Percentiles rank a stretch among this genome's conserved stretches.
Evolutionary conservation across 2,329 filamentous ascomycete genomes (phyloP).

Genomic region (Penicillium expansum): DNA sequence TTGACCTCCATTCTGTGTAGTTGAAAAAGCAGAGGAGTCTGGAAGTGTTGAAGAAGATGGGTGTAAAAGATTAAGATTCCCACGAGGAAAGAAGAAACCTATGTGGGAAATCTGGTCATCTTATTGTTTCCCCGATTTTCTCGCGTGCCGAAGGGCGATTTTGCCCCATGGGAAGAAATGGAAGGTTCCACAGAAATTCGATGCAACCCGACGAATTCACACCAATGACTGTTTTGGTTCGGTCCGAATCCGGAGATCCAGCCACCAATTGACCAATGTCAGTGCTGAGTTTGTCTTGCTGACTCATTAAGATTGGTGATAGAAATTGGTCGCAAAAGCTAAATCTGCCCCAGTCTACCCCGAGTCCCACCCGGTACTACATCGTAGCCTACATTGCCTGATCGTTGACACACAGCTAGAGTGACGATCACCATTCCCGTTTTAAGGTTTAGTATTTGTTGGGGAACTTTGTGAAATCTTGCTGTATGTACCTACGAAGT

Average conservation of each 20-base stretch:
- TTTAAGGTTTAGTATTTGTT: neutral
- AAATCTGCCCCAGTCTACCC: neutral
- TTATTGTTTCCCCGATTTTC: constrained; percentile 1
- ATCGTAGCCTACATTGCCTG: neutral
- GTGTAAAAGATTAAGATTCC: neutral
- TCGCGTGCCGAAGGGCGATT: neutral
- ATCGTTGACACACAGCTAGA: neutral
- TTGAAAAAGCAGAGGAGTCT: constrained; percentile 1
- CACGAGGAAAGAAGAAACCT: neutral
- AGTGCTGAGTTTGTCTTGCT: neutral
- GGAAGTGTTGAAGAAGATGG: neutral
- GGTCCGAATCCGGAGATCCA: constrained; percentile 1
- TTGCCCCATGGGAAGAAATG: constrained; percentile 2
- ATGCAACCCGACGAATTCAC: neutral
- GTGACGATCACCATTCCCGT: neutral
- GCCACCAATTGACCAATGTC: neutral
- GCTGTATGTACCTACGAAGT: neutral
- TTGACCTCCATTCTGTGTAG: constrained; percentile 20
- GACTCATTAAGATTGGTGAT: constrained; percentile 11
- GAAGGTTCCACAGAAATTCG: constrained; percentile 6
- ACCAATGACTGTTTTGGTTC: constrained; percentile 4
- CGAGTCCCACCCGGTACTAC: neutral
- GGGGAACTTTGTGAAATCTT: neutral
- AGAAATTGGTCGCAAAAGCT: neutral
- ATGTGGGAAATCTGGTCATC: neutral